Conservation (phyloP, 441 rosid genomes). For the Bocquillonia castaneifolia region DNA sequence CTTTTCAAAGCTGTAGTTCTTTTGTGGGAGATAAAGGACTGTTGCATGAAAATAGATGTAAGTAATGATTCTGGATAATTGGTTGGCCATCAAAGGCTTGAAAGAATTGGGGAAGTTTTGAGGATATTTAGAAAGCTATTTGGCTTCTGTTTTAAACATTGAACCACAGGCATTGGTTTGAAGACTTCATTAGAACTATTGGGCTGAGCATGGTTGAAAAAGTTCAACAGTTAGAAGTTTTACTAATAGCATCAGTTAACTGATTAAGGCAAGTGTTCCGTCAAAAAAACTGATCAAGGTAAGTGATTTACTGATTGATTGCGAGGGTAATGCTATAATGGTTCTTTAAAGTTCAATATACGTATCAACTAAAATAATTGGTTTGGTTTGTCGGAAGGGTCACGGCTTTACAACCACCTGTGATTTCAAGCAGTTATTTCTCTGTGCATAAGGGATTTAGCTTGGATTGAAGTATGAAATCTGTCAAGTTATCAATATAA, state of each 20-base stretch:
- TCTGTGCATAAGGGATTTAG: background rate
- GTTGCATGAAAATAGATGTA: background rate
- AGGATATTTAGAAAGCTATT: too few relatives aligned
- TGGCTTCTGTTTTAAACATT: background rate
- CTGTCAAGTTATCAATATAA: background rate
- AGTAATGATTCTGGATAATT: background rate
- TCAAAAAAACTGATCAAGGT: too few relatives aligned
- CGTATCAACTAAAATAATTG: background rate
- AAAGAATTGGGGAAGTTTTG: background rate
- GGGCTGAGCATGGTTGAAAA: too few relatives aligned
- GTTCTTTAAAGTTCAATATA: background rate
- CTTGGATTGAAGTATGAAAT: background rate
- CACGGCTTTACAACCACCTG: background rate
- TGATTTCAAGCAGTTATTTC: background rate
- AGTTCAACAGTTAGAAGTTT: too few relatives aligned
- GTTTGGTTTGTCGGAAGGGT: background rate
- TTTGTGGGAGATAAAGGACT: background rate
- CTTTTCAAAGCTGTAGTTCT: background rate
- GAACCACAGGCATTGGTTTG: background rate
- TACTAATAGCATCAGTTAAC: too few relatives aligned
- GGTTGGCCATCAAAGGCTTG: background rate
- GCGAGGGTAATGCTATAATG: background rate
- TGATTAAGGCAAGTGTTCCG: too few relatives aligned
- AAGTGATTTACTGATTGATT: background rate
- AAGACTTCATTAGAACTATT: too few relatives aligned